phyloP scores from a whole-genome alignment of 1,284 basidiomycete genomes.

The Acaromyces ingoldii region DNA sequence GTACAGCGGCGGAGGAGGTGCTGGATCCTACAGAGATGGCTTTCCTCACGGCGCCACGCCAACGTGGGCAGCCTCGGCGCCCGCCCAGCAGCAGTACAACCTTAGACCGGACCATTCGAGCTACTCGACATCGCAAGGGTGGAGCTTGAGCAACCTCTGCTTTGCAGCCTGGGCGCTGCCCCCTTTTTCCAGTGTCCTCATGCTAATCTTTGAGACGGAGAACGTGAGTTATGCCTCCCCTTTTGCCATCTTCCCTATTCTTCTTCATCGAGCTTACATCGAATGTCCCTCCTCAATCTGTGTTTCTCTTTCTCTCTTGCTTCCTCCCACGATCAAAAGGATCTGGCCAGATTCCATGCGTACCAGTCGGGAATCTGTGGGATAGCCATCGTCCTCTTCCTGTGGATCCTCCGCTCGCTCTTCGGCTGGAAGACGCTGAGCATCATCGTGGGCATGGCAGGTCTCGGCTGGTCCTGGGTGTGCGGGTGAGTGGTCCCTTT shows the following conservation, averaged over 20 bases:
- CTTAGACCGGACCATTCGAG: slow-evolving; percentile 11
- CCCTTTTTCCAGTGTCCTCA: slow-evolving; percentile 31
- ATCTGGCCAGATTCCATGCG: slow-evolving; percentile 40
- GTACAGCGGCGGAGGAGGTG: background rate
- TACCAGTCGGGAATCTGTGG: slow-evolving; percentile 39
- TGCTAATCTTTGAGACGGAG: slow-evolving; percentile 40
- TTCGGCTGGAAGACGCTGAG: slow-evolving; percentile 39
- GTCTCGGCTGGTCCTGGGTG: slow-evolving; percentile 42
- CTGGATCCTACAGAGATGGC: background rate
- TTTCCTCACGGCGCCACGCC: too few relatives aligned
- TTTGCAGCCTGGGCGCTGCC: slow-evolving; percentile 35
- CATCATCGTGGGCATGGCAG: slow-evolving; percentile 35
- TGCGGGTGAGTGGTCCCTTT: slow-evolving; percentile 28
- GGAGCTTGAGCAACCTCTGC: slow-evolving; percentile 34
- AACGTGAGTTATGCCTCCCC: too few relatives aligned
- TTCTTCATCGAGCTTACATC: too few relatives aligned
- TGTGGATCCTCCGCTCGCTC: slow-evolving; percentile 30
- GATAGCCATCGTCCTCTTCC: slow-evolving; percentile 17
- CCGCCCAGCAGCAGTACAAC: background rate
- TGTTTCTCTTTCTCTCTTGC: too few relatives aligned
- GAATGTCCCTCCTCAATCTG: too few relatives aligned
- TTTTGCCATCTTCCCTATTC: too few relatives aligned
- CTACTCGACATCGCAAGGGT: slow-evolving; percentile 18
- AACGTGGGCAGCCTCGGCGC: too few relatives aligned
- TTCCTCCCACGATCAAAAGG: slow-evolving; percentile 12